phyloP scores from a whole-genome alignment of 1,284 basidiomycete species.

The Mycena sp. region DNA sequence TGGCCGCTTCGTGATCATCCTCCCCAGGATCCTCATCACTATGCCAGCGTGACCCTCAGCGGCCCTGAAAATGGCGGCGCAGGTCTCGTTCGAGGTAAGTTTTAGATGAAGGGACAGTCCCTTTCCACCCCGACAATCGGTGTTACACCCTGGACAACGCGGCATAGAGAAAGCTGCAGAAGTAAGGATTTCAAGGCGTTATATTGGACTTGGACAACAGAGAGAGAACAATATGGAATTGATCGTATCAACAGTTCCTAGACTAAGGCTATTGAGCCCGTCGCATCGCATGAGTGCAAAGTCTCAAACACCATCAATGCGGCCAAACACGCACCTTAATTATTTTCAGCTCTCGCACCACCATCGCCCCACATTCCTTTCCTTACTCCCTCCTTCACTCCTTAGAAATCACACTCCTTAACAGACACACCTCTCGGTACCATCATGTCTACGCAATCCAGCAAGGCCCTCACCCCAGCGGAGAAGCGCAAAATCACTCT shows the following conservation, averaged over 20 bases:
- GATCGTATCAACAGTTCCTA: too few species aligned
- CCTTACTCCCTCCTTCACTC: too few species aligned
- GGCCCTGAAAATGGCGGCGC: background rate
- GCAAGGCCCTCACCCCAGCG: background rate
- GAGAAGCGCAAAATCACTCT: constrained; percentile 2
- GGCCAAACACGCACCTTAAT: background rate
- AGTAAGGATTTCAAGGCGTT: too few species aligned
- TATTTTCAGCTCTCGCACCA: background rate
- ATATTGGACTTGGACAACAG: too few species aligned
- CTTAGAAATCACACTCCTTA: background rate
- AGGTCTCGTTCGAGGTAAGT: background rate
- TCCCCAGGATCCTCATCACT: background rate
- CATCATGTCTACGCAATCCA: background rate
- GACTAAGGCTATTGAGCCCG: too few species aligned
- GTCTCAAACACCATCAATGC: background rate
- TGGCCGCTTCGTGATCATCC: background rate
- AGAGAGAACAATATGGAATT: too few species aligned
- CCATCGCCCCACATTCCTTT: background rate
- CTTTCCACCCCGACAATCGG: background rate
- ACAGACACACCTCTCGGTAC: too few species aligned
- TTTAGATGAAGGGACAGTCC: background rate
- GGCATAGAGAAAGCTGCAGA: background rate
- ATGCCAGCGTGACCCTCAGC: background rate
- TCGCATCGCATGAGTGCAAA: too few species aligned
- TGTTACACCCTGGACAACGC: constrained; percentile 1